Base-by-base conservation (phyloP, 108 stramenopile genomes). In the Hondaea fermentalgiana region DNA sequence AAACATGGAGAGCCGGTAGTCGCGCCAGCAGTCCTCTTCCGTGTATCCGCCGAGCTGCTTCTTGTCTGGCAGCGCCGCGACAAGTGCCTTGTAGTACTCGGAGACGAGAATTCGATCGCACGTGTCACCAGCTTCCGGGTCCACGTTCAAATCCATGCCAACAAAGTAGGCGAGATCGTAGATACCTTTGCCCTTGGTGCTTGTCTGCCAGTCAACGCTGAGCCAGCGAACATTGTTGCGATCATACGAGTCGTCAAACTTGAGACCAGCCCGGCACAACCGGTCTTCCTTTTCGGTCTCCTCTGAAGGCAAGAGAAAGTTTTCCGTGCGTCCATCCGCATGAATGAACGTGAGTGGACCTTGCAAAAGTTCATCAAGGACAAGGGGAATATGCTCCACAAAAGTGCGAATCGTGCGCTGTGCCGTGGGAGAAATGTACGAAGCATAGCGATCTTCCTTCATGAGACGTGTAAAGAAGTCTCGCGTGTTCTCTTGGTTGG, bases 201-300 rank as follows among this genome's bases (percentile, higher is more conserved):
- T 53, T 12, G 76, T 83, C 51, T 83, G 49, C 76, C 76, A 83
- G 76, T 83, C 76, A 6, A 83, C 45, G 28, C 76, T 83, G 49
- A 83, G 10, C 76, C 76, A 83, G n/a, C 49, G 45, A 0, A 53
- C 51, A 0, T 12, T 17, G 0, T 28, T 12, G 17, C 76, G 76
- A 35, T 83, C 76, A 23, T 83, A 83, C 19, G 49, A 6, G 3
- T 83, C 76, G 51, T 83, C 76, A 83, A 83, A 83, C 16, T 47
- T 47, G n/a, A 83, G 28, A 53, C 76, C 76, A 8, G 76, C 6
- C 12, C 23, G 45, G 49, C 49, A 47, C 49, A 35, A 1, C 6
- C 25, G n/a, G 3, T 47, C 76, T 17, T 83, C 17, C 28, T 83
- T 47, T 12, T 17, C 72, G 2, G 21, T 23, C 28, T 47, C 45